These are phyloP conservation scores for Penicillium tannophilum DNA, from an alignment of 495 filamentous ascomycete genomes.

Conservation along the genomic window DNA sequence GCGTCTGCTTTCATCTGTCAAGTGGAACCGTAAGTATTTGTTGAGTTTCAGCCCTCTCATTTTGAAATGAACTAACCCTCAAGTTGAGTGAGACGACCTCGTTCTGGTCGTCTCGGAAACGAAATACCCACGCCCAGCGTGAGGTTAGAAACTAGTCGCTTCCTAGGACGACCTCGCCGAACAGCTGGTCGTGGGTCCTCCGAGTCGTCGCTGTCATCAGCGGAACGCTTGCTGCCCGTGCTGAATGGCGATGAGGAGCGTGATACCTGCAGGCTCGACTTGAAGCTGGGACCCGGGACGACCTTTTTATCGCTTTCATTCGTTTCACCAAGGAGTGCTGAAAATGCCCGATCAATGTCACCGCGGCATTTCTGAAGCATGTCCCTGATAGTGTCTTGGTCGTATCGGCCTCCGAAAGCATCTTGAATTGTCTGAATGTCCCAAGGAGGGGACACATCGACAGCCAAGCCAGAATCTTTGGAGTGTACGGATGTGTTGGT, in stretches of 20 bases:
- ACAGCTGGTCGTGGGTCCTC: constrained; percentile 34
- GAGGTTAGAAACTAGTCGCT: constrained; percentile 45
- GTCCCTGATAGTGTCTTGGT: constrained; percentile 56
- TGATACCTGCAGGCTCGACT: constrained; percentile 41
- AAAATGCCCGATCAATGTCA: constrained; percentile 61
- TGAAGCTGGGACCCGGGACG: constrained; percentile 33
- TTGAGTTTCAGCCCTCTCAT: not conserved
- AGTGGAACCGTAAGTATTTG: not conserved
- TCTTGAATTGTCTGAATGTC: constrained; percentile 62
- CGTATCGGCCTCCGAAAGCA: constrained; percentile 57
- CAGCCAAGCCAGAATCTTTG: constrained; percentile 36
- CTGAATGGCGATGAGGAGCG: constrained; percentile 50
- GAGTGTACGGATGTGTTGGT: constrained; percentile 16
- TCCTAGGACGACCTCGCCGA: constrained; percentile 37
- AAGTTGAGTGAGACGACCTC: constrained; percentile 49
- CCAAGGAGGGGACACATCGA: constrained; percentile 53
- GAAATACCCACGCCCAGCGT: constrained; percentile 49
- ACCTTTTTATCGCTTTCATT: constrained; percentile 33
- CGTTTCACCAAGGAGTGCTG: constrained; percentile 56
- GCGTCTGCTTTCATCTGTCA: constrained; percentile 23
- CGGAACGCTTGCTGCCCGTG: constrained; percentile 52
- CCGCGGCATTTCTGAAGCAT: constrained; percentile 62
- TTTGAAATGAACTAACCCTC: constrained; percentile 27
- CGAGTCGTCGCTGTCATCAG: constrained; percentile 46
- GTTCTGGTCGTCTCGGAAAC: constrained; percentile 47